Percentiles rank a stretch among this genome's conserved stretches.
phyloP scores from a whole-genome alignment of 2,329 filamentous ascomycete species.

The Catunica adiposa region DNA sequence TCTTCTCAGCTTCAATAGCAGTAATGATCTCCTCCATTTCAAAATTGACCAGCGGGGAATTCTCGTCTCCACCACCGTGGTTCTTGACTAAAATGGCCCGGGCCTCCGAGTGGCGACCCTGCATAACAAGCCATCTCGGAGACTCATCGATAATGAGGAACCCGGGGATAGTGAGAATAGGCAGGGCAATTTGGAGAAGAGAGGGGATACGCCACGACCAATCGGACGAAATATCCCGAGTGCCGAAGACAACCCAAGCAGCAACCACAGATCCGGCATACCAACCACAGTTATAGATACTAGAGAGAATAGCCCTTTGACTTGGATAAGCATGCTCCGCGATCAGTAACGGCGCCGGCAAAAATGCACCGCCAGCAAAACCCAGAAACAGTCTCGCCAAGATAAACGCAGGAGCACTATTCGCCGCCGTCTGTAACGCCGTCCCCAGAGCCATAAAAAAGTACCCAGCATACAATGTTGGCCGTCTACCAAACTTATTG shows the following conservation, averaged over 20 bases:
- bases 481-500: conserved; percentile 30
- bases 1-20: conserved; percentile 36
- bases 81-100: conserved; percentile 24
- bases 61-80: conserved; percentile 34
- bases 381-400: conserved; percentile 34
- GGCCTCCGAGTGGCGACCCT: conserved; percentile 21
- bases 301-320: conserved; percentile 44
- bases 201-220: conserved; percentile 26
- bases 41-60: conserved; percentile 36
- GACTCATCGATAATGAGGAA: conserved; percentile 20
- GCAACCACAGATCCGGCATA: conserved; percentile 30
- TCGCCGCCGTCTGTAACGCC: conserved; percentile 19
- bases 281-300: conserved; percentile 34
- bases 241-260: conserved; percentile 28
- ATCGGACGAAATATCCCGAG: conserved; percentile 20
- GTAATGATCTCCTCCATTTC: conserved; percentile 45
- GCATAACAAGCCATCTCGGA: conserved; percentile 22
- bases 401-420: conserved; percentile 35
- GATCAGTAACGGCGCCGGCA: conserved; percentile 46
- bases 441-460: conserved; percentile 25
- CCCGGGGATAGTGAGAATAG: conserved; percentile 24
- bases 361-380: conserved; percentile 31
- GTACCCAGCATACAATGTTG: conserved; percentile 30
- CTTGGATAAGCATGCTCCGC: conserved; percentile 47
- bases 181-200: conserved; percentile 26